Evolutionary conservation across 345 rosid genomes (phyloP).

Genomic region (Bretschneidera sinensis): DNA sequence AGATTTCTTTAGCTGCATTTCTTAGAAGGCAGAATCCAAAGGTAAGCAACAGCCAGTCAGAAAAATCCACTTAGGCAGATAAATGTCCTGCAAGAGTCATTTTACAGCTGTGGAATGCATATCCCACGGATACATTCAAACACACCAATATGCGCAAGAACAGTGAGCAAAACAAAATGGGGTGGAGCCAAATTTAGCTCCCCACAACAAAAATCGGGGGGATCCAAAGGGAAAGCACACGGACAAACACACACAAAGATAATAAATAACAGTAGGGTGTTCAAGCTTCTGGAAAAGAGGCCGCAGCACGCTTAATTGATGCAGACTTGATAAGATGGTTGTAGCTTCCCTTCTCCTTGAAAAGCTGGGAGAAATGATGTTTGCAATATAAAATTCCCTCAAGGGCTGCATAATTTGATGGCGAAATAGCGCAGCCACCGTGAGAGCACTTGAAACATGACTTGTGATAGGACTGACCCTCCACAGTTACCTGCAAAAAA

Average conservation of each 20-base stretch:
- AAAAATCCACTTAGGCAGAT: background rate
- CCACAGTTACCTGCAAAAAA: constrained; percentile 89
- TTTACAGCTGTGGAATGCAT: constrained; percentile 4
- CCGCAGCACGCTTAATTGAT: constrained; percentile 61
- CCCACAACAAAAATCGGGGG: constrained; percentile 12
- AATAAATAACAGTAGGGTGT: constrained; percentile 9
- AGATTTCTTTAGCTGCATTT: no score
- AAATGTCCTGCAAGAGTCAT: background rate
- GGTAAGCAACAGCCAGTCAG: background rate
- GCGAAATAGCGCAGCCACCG: constrained; percentile 86
- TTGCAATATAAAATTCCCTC: constrained; percentile 93
- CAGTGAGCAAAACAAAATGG: background rate
- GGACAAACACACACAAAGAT: constrained; percentile 3
- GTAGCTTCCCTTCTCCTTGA: constrained; percentile 98
- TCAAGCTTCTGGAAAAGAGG: constrained; percentile 64
- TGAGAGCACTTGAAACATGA: constrained; percentile 96
- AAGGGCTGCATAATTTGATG: constrained; percentile 98
- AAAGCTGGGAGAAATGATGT: constrained; percentile 94
- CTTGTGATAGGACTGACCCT: constrained; percentile 80
- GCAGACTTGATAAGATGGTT: constrained; percentile 85
- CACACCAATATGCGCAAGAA: constrained; percentile 8
- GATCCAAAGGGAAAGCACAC: constrained; percentile 23
- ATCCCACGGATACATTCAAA: constrained; percentile 15
- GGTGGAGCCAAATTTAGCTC: constrained; percentile 5
- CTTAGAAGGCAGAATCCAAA: no score